Conservation (phyloP, 345 rosid genomes). For the Salix exigua region DNA sequence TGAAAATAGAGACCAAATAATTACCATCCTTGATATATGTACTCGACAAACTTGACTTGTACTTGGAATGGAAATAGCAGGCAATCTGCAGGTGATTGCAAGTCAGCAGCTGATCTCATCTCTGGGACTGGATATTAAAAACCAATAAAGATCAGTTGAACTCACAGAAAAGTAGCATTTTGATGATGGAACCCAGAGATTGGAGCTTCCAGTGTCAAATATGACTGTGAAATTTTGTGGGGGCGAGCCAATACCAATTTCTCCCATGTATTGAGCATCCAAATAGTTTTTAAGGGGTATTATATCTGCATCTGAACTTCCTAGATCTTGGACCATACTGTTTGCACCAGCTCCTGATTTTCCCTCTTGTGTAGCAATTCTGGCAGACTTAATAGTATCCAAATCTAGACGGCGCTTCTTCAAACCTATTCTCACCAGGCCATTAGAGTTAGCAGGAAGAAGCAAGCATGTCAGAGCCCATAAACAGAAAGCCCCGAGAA, state of each 20-base stretch:
- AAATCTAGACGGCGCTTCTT: slow-evolving; percentile 58
- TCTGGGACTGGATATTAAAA: background rate
- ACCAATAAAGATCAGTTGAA: background rate
- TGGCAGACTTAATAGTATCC: slow-evolving; percentile 35
- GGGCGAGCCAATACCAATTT: slow-evolving; percentile 67
- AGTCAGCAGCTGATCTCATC: background rate
- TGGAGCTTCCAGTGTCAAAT: slow-evolving; percentile 83
- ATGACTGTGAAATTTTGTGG: slow-evolving; percentile 70
- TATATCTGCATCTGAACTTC: slow-evolving; percentile 28
- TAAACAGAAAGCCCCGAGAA: slow-evolving; percentile 30
- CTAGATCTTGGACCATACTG: slow-evolving; percentile 3
- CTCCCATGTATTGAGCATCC: slow-evolving; percentile 76
- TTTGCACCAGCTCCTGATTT: slow-evolving; percentile 5
- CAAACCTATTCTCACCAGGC: slow-evolving; percentile 49
- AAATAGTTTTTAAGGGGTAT: slow-evolving; percentile 67
- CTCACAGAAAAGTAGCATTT: slow-evolving; percentile 71
- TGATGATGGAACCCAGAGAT: slow-evolving; percentile 84
- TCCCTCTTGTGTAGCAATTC: slow-evolving; percentile 33
- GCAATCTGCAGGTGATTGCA: slow-evolving; percentile 45
- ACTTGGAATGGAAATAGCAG: slow-evolving; percentile 68
- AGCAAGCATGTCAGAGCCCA: slow-evolving; percentile 43
- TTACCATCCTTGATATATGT: slow-evolving; percentile 59
- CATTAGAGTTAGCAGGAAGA: slow-evolving; percentile 46
- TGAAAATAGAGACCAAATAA: background rate
- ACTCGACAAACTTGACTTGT: slow-evolving; percentile 57